Evolutionary conservation across 2,329 filamentous ascomycete genomes (phyloP), one percentile per base, ranked within the genome.

Genomic region (Hypoxylon sp.): DNA sequence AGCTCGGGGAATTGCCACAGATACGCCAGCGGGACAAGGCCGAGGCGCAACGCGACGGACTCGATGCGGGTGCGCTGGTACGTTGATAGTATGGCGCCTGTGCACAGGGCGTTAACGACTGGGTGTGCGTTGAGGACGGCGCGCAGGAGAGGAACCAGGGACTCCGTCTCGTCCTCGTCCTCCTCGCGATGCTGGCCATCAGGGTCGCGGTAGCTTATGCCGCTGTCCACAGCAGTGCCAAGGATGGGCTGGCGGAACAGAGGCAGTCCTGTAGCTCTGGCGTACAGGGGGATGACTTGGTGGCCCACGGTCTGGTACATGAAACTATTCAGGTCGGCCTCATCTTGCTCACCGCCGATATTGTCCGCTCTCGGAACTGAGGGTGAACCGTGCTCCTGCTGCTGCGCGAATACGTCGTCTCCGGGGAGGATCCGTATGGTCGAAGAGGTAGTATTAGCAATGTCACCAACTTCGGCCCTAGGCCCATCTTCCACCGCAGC

Each of bases 231-330:
- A 0, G 93, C 92, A 4, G 82, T 83, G 44, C 95, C 96, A 1
- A 80, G 77, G 73, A 98, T 98, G 58, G 89, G 83, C 73, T 91
- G 88, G 19, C 96, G 90, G 80, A 96, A 98, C 1, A 99, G 85
- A 24, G 95, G 95, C 35, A 98, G 85, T 0, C 86, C 89, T 1
- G 97, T 89, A 35, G 93, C 94, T 52, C 87, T 80, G 67, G 91
- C 90, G 78, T 98, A 98, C 15, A 97, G 86, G 2, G 94, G 93
- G 63, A 98, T 91, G 17, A 98, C 84, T 64, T 89, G 87, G 80
- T 98, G 93, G 11, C 96, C 96, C 67, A 98, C 93, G 2, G 96
- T 99, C 84, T 99, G 96, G 84, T 98, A 99, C 96, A 99, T 99
- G 89, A 96, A 98, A 82, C 94, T 98, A 80, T 99, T 93, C 74